phyloP scores from a whole-genome alignment of 176 grass and related monocot species.

The Eragrostis curvula region DNA sequence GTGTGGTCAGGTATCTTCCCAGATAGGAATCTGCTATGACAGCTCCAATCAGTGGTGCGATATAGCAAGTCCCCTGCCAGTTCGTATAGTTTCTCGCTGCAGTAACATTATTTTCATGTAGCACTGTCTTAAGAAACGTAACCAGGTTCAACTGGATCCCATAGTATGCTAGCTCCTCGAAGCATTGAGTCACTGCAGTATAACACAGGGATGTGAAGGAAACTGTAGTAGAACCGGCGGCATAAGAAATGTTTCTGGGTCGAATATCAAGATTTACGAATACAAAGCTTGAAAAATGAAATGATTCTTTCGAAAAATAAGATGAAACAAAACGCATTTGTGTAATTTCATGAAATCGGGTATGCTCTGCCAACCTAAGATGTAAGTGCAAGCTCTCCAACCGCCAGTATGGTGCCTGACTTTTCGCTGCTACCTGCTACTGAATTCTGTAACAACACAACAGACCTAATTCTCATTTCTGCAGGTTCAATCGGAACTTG shows the following conservation, averaged over 20 bases:
- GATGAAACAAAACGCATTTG: no score
- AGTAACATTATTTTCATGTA: slow-evolving; percentile 61
- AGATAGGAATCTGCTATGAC: slow-evolving; percentile 74
- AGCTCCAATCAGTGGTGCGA: slow-evolving; percentile 73
- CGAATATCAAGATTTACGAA: no score
- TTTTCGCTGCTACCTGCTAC: slow-evolving; percentile 30
- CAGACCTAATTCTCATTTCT: not conserved
- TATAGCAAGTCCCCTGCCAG: slow-evolving; percentile 76
- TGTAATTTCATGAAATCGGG: slow-evolving; percentile 2
- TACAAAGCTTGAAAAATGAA: not conserved
- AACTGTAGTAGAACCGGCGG: not conserved
- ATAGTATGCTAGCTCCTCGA: slow-evolving; percentile 61
- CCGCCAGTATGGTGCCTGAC: slow-evolving; percentile 45
- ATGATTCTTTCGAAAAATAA: no score
- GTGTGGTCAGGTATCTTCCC: slow-evolving; percentile 70
- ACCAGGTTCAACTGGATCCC: slow-evolving; percentile 79
- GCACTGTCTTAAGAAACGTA: slow-evolving; percentile 62
- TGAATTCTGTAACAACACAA: slow-evolving; percentile 33
- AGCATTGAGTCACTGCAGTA: slow-evolving; percentile 70
- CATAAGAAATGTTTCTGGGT: not conserved
- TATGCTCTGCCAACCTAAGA: slow-evolving; percentile 49
- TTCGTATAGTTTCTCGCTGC: slow-evolving; percentile 69
- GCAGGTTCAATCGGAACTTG: not conserved
- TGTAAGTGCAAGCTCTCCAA: slow-evolving; percentile 80
- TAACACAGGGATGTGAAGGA: not conserved